Percentiles rank a stretch among this genome's conserved stretches.
These are phyloP conservation scores for Furcasterigmium sp. DNA, from an alignment of 2,329 filamentous ascomycete genomes.

Conservation along the genomic window DNA sequence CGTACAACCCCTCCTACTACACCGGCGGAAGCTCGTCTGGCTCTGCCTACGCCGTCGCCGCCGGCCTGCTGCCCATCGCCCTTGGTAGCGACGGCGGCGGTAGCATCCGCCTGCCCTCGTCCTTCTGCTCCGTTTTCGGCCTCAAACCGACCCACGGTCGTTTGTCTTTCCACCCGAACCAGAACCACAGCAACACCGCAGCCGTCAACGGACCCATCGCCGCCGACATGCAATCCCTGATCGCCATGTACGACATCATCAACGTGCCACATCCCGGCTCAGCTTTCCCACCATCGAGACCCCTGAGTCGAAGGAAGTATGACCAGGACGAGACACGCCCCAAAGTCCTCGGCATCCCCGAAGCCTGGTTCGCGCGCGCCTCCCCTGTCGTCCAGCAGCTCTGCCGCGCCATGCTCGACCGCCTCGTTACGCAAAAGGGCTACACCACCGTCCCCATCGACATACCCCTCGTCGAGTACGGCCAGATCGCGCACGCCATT, in stretches of 20 bases:
- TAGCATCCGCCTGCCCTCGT: slow-evolving; percentile 66
- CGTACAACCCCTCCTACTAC: slow-evolving; percentile 69
- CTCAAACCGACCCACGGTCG: slow-evolving; percentile 67
- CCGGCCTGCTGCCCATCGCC: slow-evolving; percentile 66
- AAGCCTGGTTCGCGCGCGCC: slow-evolving; percentile 54
- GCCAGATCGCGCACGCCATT: slow-evolving; percentile 67
- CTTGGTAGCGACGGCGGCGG: slow-evolving; percentile 71
- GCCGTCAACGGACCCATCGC: slow-evolving; percentile 65
- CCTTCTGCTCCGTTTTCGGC: slow-evolving; percentile 69
- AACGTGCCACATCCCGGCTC: slow-evolving; percentile 56
- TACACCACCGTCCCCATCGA: slow-evolving; percentile 51
- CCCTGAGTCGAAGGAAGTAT: slow-evolving; percentile 14
- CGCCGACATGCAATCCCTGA: slow-evolving; percentile 60
- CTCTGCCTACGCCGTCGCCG: slow-evolving; percentile 62
- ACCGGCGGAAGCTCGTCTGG: slow-evolving; percentile 73
- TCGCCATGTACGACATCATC: slow-evolving; percentile 59
- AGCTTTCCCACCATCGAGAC: slow-evolving; percentile 40
- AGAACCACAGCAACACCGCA: slow-evolving; percentile 54
- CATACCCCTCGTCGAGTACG: slow-evolving; percentile 55
- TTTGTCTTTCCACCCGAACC: slow-evolving; percentile 55
- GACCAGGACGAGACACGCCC: not conserved
- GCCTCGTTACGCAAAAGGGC: slow-evolving; percentile 44
- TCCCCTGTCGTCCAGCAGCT: slow-evolving; percentile 35
- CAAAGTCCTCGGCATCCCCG: slow-evolving; percentile 58
- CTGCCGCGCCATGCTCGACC: slow-evolving; percentile 39